Conservation (phyloP, 2,329 filamentous ascomycete genomes). For the Penicillium sp. region DNA sequence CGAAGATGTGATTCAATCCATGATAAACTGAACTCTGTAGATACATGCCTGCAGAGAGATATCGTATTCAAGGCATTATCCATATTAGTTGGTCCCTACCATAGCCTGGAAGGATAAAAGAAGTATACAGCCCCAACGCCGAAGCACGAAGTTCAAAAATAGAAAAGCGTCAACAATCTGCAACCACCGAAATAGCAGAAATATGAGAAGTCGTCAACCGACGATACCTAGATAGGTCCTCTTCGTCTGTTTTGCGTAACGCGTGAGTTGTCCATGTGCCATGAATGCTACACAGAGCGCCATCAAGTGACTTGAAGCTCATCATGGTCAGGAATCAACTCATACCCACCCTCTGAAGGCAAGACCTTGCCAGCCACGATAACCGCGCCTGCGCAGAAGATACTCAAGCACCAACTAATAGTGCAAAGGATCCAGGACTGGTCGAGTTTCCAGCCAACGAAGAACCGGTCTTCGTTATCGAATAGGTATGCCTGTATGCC, state of each 20-base stretch:
- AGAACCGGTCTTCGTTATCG: constrained; percentile 79
- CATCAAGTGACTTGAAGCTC: constrained; percentile 7
- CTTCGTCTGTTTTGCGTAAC: neutral
- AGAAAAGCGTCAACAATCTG: constrained; percentile 2
- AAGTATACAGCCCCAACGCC: constrained; percentile 9
- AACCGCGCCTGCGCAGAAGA: constrained; percentile 57
- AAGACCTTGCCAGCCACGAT: constrained; percentile 66
- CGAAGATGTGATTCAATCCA: constrained; percentile 12
- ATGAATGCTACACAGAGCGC: neutral
- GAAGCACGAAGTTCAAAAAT: neutral
- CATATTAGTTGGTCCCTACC: constrained; percentile 9
- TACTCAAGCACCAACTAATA: constrained; percentile 56
- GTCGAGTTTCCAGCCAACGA: constrained; percentile 76
- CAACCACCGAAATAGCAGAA: neutral
- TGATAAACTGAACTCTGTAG: neutral
- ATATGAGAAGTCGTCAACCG: neutral
- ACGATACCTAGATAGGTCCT: neutral
- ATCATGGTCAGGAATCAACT: constrained; percentile 59
- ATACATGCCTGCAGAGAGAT: neutral
- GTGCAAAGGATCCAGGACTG: constrained; percentile 73
- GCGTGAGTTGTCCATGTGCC: neutral
- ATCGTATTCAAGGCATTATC: neutral
- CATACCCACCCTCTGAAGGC: constrained; percentile 81
- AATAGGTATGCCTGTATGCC: constrained; percentile 69
- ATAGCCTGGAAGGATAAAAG: neutral